Evolutionary conservation across 495 filamentous ascomycete species (phyloP).

Genomic region (Bombardia bombarda): DNA sequence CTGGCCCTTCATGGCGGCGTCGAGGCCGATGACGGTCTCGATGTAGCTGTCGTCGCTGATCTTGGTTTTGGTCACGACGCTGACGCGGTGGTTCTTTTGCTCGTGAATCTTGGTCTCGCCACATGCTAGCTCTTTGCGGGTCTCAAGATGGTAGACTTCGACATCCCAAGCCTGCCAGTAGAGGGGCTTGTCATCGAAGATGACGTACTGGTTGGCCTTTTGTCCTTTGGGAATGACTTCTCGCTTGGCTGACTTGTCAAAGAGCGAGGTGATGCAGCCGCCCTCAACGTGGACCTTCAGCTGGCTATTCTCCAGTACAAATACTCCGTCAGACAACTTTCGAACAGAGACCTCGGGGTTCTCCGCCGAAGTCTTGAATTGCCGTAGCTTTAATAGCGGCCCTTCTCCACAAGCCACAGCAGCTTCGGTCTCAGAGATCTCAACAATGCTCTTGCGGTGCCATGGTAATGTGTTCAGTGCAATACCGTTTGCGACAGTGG

Average conservation of each 20-base stretch:
- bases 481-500: constrained; percentile 31
- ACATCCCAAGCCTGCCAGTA: constrained; percentile 99
- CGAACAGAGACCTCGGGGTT: constrained; percentile 50
- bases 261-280: constrained; percentile 75
- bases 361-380: constrained; percentile 33
- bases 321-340: constrained; percentile 60
- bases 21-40: constrained; percentile 76
- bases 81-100: constrained; percentile 63
- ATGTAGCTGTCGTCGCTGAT: constrained; percentile 85
- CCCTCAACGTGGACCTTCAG: constrained; percentile 61
- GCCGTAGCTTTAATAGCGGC: constrained; percentile 40
- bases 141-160: constrained; percentile 90
- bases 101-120: constrained; percentile 64
- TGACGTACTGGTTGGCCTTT: constrained; percentile 85
- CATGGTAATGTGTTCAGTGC: constrained; percentile 81
- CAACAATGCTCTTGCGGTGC: constrained; percentile 64
- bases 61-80: constrained; percentile 69
- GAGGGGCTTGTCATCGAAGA: constrained; percentile 95
- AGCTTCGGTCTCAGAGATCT: constrained; percentile 40
- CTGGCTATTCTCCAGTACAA: constrained; percentile 68
- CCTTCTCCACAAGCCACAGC: constrained; percentile 44
- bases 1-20: constrained; percentile 53
- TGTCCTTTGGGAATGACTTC: constrained; percentile 72
- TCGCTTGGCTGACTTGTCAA: constrained; percentile 59
- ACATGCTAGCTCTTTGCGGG: constrained; percentile 63